Base-by-base conservation (phyloP, 2,329 filamentous ascomycete genomes). In the Atkinsonella hypoxylon region DNA sequence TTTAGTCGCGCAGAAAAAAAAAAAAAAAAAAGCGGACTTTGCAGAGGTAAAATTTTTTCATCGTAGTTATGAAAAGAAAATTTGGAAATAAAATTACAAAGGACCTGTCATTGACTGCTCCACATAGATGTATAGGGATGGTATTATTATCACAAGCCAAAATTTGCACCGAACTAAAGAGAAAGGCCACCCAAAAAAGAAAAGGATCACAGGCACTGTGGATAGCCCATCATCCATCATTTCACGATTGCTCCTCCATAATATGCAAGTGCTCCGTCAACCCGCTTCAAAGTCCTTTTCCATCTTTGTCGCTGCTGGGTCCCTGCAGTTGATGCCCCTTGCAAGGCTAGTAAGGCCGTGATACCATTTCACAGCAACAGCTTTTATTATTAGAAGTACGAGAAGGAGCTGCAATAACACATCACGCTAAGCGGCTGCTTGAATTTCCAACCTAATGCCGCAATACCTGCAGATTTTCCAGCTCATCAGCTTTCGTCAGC, bases 281-380 rank as follows among this genome's bases (percentile, higher is more conserved):
- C 26, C 26, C 26, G 7, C 26, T 26, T 26, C 20, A 22, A 22
- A 22, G 20, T 2, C 5, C 26, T 26, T 26, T 38, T 42, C 46
- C 46, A 48, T 48, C 46, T 44, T 43, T 49, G 47, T 40, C 47
- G 47, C 40, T 36, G 47, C 40, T 44, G 30, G 39, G 30, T 26
- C 39, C 26, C 39, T 43, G 38, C 6, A n/a, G n/a, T n/a, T n/a
- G n/a, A n/a, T n/a, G n/a, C n/a, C n/a, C n/a, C n/a, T n/a, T n/a
- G 47, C 7, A 18, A 30, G 18, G 31, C 39, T 34, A 38, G 17
- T n/a, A n/a, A 20, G 45, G 18, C 34, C 30, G 45, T 20, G 13
- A n/a, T 20, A 20, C 13, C 39, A 2, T 39, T 39, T 39, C n/a
- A 26, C 26, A 26, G 26, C 26, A 26, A 26, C 26, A 3, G 26